Percentiles rank a stretch among this genome's conserved stretches.
phyloP scores from a whole-genome alignment of 73 alveolate species.

The Paramecium bursaria region DNA sequence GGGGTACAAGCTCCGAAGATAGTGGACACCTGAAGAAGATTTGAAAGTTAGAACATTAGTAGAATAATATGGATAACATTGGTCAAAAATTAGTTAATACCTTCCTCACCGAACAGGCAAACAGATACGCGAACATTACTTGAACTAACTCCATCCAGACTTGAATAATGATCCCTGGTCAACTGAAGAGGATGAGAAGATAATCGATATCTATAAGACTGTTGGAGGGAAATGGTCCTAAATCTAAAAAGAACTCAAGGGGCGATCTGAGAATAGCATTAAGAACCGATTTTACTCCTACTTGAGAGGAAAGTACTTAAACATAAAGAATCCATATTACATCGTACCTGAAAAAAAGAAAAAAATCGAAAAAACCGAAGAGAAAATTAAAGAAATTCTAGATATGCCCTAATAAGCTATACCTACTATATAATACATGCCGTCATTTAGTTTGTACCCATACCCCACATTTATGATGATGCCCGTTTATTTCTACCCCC shows the following conservation, averaged over 20 bases:
- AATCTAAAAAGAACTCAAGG: constrained; percentile 83
- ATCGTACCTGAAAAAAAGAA: constrained; percentile 39
- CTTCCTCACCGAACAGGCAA: constrained; percentile 66
- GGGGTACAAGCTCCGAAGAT: constrained; percentile 59
- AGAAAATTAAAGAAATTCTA: neutral
- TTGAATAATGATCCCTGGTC: constrained; percentile 61
- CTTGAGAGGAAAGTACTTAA: constrained; percentile 61
- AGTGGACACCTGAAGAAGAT: constrained; percentile 71
- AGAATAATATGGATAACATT: constrained; percentile 56
- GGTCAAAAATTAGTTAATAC: constrained; percentile 61
- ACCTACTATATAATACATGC: neutral
- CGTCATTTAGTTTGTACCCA: neutral
- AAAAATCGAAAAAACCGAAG: neutral
- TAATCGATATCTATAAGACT: constrained; percentile 50
- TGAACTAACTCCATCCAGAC: constrained; percentile 64
- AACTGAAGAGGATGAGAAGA: constrained; percentile 67
- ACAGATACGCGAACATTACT: constrained; percentile 65
- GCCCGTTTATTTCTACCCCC: neutral
- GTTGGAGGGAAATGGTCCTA: constrained; percentile 96
- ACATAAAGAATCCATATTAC: constrained; percentile 54
- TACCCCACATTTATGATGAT: neutral
- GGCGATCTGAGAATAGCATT: constrained; percentile 95
- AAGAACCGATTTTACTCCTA: constrained; percentile 86
- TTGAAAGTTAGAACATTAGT: constrained; percentile 22
- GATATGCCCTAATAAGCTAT: neutral